Evolutionary conservation across 805 yeast species (phyloP).

Genomic region (Metschnikowia rubicola): DNA sequence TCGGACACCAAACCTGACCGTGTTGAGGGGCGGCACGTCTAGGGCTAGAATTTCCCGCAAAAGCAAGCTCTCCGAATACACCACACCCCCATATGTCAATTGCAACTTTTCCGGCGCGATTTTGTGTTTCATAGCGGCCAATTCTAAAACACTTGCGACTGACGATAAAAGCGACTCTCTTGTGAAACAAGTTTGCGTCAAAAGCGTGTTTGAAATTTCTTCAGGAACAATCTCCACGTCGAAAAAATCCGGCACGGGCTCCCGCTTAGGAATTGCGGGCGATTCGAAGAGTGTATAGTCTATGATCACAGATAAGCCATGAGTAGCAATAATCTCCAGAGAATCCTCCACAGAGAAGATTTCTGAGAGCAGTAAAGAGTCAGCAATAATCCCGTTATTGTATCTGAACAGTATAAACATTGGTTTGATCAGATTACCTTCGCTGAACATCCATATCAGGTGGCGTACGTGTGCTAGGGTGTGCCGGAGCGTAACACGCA

Average conservation of each 20-base stretch:
- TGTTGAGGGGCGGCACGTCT: slow-evolving; percentile 28
- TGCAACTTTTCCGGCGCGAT: not conserved
- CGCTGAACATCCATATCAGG: slow-evolving; percentile 29
- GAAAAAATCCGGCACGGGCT: slow-evolving; percentile 25
- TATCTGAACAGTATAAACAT: slow-evolving; percentile 18
- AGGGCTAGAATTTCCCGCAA: slow-evolving; percentile 18
- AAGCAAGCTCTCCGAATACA: slow-evolving; percentile 4
- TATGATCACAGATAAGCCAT: slow-evolving; percentile 16
- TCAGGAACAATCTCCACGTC: slow-evolving; percentile 14
- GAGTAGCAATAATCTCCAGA: not conserved
- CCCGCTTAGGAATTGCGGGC: slow-evolving; percentile 21
- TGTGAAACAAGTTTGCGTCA: slow-evolving; percentile 5
- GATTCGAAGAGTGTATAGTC: slow-evolving; percentile 24
- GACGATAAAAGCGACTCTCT: slow-evolving; percentile 23
- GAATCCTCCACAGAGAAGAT: slow-evolving; percentile 9
- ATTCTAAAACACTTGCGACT: slow-evolving; percentile 18
- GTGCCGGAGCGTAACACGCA: slow-evolving; percentile 26
- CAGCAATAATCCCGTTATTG: slow-evolving; percentile 11
- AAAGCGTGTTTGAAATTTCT: slow-evolving; percentile 2
- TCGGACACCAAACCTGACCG: slow-evolving; percentile 12
- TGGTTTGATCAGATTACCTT: slow-evolving; percentile 25
- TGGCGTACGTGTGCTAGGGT: slow-evolving; percentile 22
- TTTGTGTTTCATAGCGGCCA: slow-evolving; percentile 13
- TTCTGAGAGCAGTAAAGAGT: slow-evolving; percentile 13
- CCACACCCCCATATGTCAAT: not conserved